Evolutionary conservation across 2,329 filamentous ascomycete species (phyloP).

Genomic region (Penicillium brasilianum): DNA sequence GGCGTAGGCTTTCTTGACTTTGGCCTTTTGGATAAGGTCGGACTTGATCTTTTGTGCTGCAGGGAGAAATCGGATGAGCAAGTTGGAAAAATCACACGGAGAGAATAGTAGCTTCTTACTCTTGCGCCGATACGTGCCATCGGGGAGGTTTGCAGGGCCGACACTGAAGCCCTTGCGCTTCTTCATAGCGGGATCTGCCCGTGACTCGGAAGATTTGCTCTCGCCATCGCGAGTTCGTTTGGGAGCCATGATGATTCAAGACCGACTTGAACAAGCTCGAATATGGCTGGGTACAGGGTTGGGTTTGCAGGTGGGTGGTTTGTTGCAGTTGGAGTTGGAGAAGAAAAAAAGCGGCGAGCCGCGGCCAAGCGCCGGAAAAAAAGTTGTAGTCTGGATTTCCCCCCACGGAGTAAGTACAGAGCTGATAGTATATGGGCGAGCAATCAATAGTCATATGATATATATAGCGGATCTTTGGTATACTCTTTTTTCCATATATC

Average conservation of each 20-base stretch:
- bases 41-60: conserved; percentile 87
- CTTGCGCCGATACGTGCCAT: conserved; percentile 86
- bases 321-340: conserved; percentile 10
- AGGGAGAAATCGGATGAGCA: conserved; percentile 10
- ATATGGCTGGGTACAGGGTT: background rate
- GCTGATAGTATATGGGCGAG: background rate
- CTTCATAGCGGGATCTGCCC: conserved; percentile 47
- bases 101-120: conserved; percentile 45
- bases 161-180: conserved; percentile 79
- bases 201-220: conserved; percentile 35
- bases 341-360: conserved; percentile 28
- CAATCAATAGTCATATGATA: background rate
- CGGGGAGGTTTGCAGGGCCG: conserved; percentile 86
- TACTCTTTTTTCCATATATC: no score
- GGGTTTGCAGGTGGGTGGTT: conserved; percentile 8
- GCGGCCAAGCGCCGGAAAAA: conserved; percentile 17
- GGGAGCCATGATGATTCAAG: conserved; percentile 56
- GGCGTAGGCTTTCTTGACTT: conserved; percentile 88
- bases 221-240: conserved; percentile 61
- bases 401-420: conserved; percentile 1
- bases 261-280: background rate
- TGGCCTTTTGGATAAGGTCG: conserved; percentile 86
- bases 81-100: background rate
- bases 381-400: conserved; percentile 12
- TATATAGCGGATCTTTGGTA: no score